Evolutionary conservation across 1,284 basidiomycete species (phyloP).

Genomic region (Exobasidium cylindrosporum): DNA sequence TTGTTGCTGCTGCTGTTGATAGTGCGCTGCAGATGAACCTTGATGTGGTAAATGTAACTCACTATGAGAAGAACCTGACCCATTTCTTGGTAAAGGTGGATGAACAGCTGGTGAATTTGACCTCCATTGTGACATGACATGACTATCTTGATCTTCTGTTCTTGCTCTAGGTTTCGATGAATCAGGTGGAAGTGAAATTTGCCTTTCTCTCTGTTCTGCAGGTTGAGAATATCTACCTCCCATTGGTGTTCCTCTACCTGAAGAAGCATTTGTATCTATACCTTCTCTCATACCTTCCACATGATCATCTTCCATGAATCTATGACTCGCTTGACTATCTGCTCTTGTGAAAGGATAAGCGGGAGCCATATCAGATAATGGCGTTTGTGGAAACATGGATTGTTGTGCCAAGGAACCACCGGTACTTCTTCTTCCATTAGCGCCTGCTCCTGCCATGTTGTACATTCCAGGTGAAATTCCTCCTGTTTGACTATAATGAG

Average conservation of each 20-base stretch:
- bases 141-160: constrained; percentile 45
- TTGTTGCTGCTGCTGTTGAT: neutral
- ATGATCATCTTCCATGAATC: constrained; percentile 25
- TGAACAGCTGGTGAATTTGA: constrained; percentile 38
- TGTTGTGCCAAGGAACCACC: constrained; percentile 10
- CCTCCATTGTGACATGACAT: constrained; percentile 45
- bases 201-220: constrained; percentile 34
- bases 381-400: constrained; percentile 46
- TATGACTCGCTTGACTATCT: constrained; percentile 22
- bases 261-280: constrained; percentile 19
- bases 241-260: constrained; percentile 34
- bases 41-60: neutral
- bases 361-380: constrained; percentile 34
- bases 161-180: constrained; percentile 27
- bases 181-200: constrained; percentile 26
- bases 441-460: constrained; percentile 41
- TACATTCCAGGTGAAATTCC: constrained; percentile 17
- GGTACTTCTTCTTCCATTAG: constrained; percentile 31
- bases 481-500: constrained; percentile 24
- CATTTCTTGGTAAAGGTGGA: constrained; percentile 32
- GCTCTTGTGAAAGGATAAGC: constrained; percentile 38
- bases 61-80: neutral
- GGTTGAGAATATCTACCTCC: constrained; percentile 36
- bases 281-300: constrained; percentile 15
- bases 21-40: neutral